Evolutionary conservation across 2,329 filamentous ascomycete genomes (phyloP).

Genomic region (Sporothrix brasiliensis): DNA sequence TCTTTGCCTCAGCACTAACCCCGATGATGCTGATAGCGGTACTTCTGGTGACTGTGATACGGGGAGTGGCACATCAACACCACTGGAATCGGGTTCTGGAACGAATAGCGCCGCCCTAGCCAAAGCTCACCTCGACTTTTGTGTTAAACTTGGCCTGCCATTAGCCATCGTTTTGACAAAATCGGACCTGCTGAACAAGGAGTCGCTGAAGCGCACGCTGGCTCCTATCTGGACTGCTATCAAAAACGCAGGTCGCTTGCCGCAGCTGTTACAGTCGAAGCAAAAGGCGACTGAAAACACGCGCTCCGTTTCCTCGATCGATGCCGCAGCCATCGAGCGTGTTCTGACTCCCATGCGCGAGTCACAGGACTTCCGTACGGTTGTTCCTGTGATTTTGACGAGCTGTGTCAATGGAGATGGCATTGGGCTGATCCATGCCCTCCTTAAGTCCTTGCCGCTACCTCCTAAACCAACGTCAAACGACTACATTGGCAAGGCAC

Average conservation of each 20-base stretch:
- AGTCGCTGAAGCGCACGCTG: conserved; percentile 69
- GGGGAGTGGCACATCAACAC: conserved; percentile 69
- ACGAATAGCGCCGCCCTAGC: conserved; percentile 59
- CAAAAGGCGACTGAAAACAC: conserved; percentile 52
- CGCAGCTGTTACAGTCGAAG: conserved; percentile 69
- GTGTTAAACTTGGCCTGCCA: conserved; percentile 76
- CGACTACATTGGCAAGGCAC: conserved; percentile 57
- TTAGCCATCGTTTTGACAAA: conserved; percentile 87
- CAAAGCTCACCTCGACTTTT: conserved; percentile 80
- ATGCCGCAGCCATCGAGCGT: conserved; percentile 61
- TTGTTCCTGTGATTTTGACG: conserved; percentile 84
- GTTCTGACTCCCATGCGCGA: conserved; percentile 56
- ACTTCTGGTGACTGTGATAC: background rate
- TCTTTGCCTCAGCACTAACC: conserved; percentile 71
- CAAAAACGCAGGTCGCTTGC: conserved; percentile 73
- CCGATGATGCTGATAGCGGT: conserved; percentile 64
- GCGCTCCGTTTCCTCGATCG: conserved; percentile 57
- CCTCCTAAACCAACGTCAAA: conserved; percentile 57
- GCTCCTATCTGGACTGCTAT: conserved; percentile 74
- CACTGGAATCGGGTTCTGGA: conserved; percentile 39
- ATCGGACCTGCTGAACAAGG: conserved; percentile 72
- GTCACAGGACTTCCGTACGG: conserved; percentile 48
- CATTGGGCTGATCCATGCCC: conserved; percentile 77
- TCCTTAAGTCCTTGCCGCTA: conserved; percentile 75
- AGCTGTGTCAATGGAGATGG: conserved; percentile 85